A percentile compares a stretch with the other conserved stretches of the same genome.
These are phyloP conservation scores for Ophiostoma pallidulum DNA, from an alignment of 2,329 filamentous ascomycete species.

Conservation along the genomic window DNA sequence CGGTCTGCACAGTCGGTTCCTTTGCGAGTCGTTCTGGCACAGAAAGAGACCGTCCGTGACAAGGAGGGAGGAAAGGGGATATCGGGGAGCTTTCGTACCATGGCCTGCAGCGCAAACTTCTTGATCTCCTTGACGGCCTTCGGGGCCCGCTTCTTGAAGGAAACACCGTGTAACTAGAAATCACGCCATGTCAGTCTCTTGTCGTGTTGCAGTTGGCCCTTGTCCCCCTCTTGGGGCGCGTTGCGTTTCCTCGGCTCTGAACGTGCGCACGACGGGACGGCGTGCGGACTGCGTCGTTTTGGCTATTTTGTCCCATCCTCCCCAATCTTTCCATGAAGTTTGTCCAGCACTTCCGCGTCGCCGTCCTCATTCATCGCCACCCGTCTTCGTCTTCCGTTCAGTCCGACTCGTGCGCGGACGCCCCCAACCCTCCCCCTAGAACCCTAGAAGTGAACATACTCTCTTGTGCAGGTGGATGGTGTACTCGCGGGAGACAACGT, in stretches of 20 bases:
- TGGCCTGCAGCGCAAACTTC: conserved; percentile 82
- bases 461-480: conserved; percentile 99
- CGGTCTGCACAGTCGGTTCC: no score
- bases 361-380: no score
- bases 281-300: neutral
- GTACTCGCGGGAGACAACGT: conserved; percentile 99
- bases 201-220: neutral
- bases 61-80: neutral
- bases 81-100: conserved; percentile 62
- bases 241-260: no score
- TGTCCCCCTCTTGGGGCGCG: neutral
- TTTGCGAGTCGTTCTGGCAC: no score
- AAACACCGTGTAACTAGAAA: conserved; percentile 85
- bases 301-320: neutral
- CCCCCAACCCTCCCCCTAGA: neutral
- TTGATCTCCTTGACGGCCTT: conserved; percentile 99
- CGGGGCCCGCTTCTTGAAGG: conserved; percentile 99
- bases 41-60: no score
- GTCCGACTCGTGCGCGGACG: neutral
- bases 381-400: neutral
- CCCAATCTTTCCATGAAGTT: no score
- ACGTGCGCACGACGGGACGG: no score
- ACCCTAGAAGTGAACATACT: conserved; percentile 53
- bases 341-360: no score
- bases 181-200: neutral